phyloP scores from a whole-genome alignment of 176 grass and related monocot species.

The Tuctoria greenei region DNA sequence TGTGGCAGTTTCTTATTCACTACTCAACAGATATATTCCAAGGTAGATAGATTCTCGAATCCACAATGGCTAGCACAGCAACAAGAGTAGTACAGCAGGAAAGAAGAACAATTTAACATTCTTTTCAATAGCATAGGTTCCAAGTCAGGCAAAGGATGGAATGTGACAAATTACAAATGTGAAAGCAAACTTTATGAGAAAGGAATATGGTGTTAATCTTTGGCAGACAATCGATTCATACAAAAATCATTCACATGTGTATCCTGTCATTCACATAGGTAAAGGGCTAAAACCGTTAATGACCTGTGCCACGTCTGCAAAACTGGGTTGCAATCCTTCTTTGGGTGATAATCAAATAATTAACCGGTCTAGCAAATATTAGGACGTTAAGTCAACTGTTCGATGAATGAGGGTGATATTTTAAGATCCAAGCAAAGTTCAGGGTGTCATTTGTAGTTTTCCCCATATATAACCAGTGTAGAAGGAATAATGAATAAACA shows the following conservation, averaged over 20 bases:
- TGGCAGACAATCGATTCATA: background rate
- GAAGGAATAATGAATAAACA: background rate
- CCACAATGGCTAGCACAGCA: background rate
- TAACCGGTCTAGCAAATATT: no score
- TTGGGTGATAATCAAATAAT: no score
- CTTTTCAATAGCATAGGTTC: background rate
- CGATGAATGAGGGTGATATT: no score
- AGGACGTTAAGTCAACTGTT: no score
- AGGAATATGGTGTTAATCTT: background rate
- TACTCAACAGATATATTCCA: constrained; percentile 22
- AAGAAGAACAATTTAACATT: background rate
- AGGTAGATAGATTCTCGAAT: constrained; percentile 33
- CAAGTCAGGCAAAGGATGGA: background rate
- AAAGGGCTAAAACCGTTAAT: no score
- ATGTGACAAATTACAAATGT: background rate
- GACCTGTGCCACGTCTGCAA: no score
- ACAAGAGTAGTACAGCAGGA: background rate
- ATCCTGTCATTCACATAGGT: no score
- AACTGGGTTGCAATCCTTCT: no score
- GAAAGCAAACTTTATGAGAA: background rate
- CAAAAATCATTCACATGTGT: background rate
- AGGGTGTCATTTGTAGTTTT: no score
- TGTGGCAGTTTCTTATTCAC: background rate
- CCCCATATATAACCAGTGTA: background rate
- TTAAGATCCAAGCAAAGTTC: no score